phyloP scores from a whole-genome alignment of 176 grass and related monocot species.

The Olyra latifolia region DNA sequence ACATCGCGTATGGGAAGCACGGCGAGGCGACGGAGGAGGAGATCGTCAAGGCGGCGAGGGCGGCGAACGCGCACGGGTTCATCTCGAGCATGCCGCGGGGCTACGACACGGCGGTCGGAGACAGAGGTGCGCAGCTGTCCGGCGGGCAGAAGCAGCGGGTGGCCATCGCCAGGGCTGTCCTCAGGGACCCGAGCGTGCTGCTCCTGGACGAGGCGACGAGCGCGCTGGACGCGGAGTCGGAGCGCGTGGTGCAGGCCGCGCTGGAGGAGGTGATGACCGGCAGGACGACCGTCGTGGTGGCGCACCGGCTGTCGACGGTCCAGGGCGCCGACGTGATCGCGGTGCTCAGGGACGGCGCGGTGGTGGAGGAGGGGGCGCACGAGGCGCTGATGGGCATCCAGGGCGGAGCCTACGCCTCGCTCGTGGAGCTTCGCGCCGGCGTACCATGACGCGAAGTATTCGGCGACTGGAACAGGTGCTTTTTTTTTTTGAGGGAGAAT shows the following conservation, averaged over 20 bases:
- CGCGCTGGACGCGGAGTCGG: slow-evolving; percentile 59
- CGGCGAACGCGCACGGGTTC: too few relatives aligned
- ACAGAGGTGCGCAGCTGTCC: too few relatives aligned
- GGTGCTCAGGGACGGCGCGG: slow-evolving; percentile 36
- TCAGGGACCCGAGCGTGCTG: slow-evolving; percentile 59
- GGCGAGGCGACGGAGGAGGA: too few relatives aligned
- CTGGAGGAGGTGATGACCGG: too few relatives aligned
- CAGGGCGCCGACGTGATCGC: slow-evolving; percentile 37
- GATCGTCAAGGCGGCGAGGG: too few relatives aligned
- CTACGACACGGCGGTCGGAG: too few relatives aligned
- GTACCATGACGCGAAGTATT: background rate
- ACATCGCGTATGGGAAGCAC: too few relatives aligned
- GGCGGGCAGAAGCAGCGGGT: slow-evolving; percentile 65
- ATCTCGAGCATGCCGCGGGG: too few relatives aligned
- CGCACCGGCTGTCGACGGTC: slow-evolving; percentile 46
- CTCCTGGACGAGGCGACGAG: slow-evolving; percentile 71
- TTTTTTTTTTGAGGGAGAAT: too few relatives aligned
- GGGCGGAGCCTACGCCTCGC: slow-evolving; percentile 36
- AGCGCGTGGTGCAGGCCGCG: slow-evolving; percentile 48
- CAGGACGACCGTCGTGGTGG: too few relatives aligned
- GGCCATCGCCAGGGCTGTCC: slow-evolving; percentile 58
- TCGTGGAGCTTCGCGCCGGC: slow-evolving; percentile 35
- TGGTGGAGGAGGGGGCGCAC: slow-evolving; percentile 45
- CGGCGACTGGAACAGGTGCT: background rate
- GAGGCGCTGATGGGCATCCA: slow-evolving; percentile 23